Percentiles rank a stretch among this genome's conserved stretches.
phyloP scores from a whole-genome alignment of 306 rosid species.

The Morella rubra region DNA sequence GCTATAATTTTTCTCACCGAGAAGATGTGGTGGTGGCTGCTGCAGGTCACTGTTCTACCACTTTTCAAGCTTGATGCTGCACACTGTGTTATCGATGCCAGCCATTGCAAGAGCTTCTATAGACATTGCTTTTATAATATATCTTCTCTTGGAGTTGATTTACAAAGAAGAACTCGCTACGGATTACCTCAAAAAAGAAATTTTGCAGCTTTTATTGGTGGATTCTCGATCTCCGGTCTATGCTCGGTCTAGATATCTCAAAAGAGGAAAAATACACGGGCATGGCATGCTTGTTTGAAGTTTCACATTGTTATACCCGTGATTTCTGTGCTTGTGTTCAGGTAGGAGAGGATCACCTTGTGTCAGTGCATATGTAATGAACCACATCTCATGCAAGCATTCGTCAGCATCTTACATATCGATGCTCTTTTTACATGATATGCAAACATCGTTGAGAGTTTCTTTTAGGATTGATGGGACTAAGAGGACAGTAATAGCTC shows the following conservation, averaged over 20 bases:
- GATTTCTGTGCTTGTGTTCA: not conserved
- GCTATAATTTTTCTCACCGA: constrained; percentile 7
- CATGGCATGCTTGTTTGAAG: not conserved
- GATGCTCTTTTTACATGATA: not conserved
- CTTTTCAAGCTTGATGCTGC: constrained; percentile 18
- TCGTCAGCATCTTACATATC: not conserved
- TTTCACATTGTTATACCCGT: not conserved
- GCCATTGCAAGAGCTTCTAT: constrained; percentile 56
- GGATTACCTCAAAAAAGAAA: not conserved
- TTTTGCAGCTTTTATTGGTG: not conserved
- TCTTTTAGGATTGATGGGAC: too few species aligned
- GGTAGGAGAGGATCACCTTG: not conserved
- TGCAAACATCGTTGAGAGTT: too few species aligned
- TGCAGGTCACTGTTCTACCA: constrained; percentile 22
- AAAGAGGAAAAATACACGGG: constrained; percentile 35
- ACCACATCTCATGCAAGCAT: not conserved
- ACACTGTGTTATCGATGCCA: constrained; percentile 34
- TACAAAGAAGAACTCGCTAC: not conserved
- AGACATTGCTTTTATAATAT: constrained; percentile 24
- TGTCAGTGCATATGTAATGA: constrained; percentile 17
- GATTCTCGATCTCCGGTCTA: not conserved
- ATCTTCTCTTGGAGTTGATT: not conserved
- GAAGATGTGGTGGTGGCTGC: constrained; percentile 20
- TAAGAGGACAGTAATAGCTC: too few species aligned
- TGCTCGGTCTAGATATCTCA: not conserved